A percentile compares a stretch with the other conserved stretches of the same genome.
Conservation (phyloP, 2,329 filamentous ascomycete species). For the Zarea fungicola region DNA sequence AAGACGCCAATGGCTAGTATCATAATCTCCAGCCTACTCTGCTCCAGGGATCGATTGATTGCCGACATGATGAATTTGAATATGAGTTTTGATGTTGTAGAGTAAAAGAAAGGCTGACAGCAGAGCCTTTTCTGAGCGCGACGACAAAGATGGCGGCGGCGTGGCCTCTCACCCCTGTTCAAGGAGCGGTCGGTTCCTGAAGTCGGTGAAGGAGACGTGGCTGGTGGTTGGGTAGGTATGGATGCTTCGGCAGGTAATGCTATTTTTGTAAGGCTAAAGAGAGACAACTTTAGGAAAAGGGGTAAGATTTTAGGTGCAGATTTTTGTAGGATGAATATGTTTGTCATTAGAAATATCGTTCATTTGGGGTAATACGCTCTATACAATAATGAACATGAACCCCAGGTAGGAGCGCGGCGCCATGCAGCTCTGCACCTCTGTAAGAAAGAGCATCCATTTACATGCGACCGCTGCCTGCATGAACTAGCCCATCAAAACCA, state of each 20-base stretch:
- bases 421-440: not conserved
- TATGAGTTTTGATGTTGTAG: not conserved
- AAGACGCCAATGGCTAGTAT: slow-evolving; percentile 29
- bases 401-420: slow-evolving; percentile 1
- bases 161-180: slow-evolving; percentile 2
- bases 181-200: slow-evolving; percentile 3
- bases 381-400: not conserved
- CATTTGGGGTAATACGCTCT: not conserved
- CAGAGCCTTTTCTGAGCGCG: not conserved
- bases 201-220: slow-evolving; percentile 12
- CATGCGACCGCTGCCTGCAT: slow-evolving; percentile 8
- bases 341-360: not conserved
- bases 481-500: not conserved
- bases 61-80: slow-evolving; percentile 14
- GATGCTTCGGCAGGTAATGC: slow-evolving; percentile 3
- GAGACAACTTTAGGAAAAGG: slow-evolving; percentile 1
- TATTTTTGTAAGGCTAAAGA: slow-evolving; percentile 5
- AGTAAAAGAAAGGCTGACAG: not conserved
- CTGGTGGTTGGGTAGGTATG: slow-evolving; percentile 12
- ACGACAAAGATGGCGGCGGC: slow-evolving; percentile 2
- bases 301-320: not conserved
- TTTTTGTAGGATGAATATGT: not conserved
- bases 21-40: slow-evolving; percentile 28
- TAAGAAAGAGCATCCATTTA: slow-evolving; percentile 8
- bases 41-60: slow-evolving; percentile 20